These are phyloP conservation scores for Pseudozyma flocculosa DNA, from an alignment of 1,284 basidiomycete species.

Conservation along the genomic window DNA sequence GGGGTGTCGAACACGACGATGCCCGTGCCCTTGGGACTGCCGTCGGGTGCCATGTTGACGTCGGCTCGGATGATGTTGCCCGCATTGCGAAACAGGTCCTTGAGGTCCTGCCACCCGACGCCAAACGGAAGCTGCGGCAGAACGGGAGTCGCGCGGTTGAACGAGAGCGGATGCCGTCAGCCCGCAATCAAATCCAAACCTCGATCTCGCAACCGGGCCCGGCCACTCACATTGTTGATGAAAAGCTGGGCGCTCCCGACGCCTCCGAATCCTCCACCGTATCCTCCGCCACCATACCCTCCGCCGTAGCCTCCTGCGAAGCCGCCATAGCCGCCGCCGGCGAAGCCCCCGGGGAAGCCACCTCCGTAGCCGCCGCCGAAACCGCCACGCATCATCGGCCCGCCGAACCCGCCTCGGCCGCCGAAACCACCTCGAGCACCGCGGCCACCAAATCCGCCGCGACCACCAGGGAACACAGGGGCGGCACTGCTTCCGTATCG, in stretches of 20 bases:
- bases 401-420: slow-evolving; percentile 36
- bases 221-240: slow-evolving; percentile 70
- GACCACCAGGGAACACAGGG: slow-evolving; percentile 22
- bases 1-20: slow-evolving; percentile 90
- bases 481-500: slow-evolving; percentile 80
- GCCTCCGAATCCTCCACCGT: too few species aligned
- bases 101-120: slow-evolving; percentile 97
- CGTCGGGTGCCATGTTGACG: slow-evolving; percentile 86
- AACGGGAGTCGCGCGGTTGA: too few species aligned
- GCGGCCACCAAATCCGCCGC: slow-evolving; percentile 31
- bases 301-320: slow-evolving; percentile 2
- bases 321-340: slow-evolving; percentile 8
- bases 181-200: too few species aligned
- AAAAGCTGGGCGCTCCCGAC: slow-evolving; percentile 69
- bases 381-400: too few species aligned
- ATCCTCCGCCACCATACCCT: slow-evolving; percentile 2
- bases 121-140: slow-evolving; percentile 71
- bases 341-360: slow-evolving; percentile 4
- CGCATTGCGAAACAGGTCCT: slow-evolving; percentile 91
- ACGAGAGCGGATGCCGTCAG: too few species aligned
- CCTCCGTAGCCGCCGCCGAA: slow-evolving; percentile 9
- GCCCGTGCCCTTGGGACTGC: slow-evolving; percentile 77
- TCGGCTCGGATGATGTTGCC: slow-evolving; percentile 93
- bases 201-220: too few species aligned
- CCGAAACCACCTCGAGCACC: too few species aligned